A percentile compares a stretch with the other conserved stretches of the same genome.
Conservation (phyloP, 352 stramenopile species). For the Globisporangium takayamanum region DNA sequence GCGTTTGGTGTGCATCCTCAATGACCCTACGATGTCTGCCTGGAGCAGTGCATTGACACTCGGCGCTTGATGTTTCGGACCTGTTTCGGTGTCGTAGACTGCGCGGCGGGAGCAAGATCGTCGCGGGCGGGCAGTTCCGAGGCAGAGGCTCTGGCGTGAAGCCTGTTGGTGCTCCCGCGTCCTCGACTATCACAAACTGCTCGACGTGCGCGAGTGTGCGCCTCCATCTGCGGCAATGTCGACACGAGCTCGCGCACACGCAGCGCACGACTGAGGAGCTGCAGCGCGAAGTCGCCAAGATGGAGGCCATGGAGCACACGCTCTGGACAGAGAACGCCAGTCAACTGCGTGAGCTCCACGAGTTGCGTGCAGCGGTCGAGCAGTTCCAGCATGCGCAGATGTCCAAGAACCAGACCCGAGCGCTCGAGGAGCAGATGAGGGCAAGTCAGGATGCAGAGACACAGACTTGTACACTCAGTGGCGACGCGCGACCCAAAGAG, state of each 20-base stretch:
- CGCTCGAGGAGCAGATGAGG: conserved; percentile 12
- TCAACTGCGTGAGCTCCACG: conserved; percentile 17
- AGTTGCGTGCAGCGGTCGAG: conserved; percentile 14
- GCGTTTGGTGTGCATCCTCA: background rate
- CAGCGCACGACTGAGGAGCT: conserved; percentile 16
- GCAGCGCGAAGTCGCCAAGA: conserved; percentile 21
- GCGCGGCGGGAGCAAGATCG: conserved; percentile 28
- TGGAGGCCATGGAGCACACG: conserved; percentile 23
- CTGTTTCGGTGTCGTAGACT: conserved; percentile 16
- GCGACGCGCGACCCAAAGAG: too few relatives aligned
- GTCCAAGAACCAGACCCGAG: conserved; percentile 8
- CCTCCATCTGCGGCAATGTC: conserved; percentile 11
- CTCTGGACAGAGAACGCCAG: conserved; percentile 24
- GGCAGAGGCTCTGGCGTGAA: conserved; percentile 9
- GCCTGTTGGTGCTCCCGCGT: background rate
- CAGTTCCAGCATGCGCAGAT: conserved; percentile 17
- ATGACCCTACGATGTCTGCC: too few relatives aligned
- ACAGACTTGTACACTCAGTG: too few relatives aligned
- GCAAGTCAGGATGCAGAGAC: background rate
- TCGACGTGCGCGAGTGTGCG: conserved; percentile 20
- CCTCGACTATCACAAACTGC: conserved; percentile 1
- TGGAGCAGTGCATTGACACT: too few relatives aligned
- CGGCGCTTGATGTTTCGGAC: background rate
- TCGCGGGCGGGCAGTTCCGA: conserved; percentile 33
- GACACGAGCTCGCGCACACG: conserved; percentile 13